A percentile compares a stretch with the other conserved stretches of the same genome.
These are phyloP conservation scores for Saposhnikovia divaricata DNA, from an alignment of 129 eudicot species.

Conservation along the genomic window DNA sequence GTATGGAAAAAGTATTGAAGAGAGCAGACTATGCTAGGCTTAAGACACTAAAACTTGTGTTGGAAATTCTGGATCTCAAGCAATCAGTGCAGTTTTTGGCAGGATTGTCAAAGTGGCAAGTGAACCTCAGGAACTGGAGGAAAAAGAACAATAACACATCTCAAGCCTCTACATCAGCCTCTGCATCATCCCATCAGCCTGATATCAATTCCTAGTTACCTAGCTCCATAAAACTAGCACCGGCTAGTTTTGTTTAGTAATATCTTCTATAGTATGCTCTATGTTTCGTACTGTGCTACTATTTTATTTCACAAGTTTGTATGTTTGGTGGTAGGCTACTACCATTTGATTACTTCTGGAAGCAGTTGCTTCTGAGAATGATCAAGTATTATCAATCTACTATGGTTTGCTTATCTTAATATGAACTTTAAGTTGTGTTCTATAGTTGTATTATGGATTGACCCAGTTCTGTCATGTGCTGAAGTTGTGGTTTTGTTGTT, in stretches of 20 bases:
- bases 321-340: not conserved
- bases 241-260: not conserved
- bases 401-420: not conserved
- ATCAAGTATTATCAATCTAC: not conserved
- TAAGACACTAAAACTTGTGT: not conserved
- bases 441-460: not conserved
- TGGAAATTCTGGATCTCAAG: slow-evolving; percentile 1
- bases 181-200: not conserved
- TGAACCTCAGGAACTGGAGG: not conserved
- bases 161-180: not conserved
- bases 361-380: not conserved
- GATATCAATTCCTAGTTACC: not conserved
- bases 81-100: not conserved
- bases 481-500: not conserved
- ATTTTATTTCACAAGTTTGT: not conserved
- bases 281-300: not conserved
- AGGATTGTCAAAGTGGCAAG: not conserved
- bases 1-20: slow-evolving; percentile 66
- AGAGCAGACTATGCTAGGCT: slow-evolving; percentile 80
- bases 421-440: not conserved
- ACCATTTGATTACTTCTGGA: not conserved
- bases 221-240: not conserved
- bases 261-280: not conserved
- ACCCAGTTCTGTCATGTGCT: not conserved
- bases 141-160: not conserved